Percentiles rank a stretch among this genome's conserved stretches.
Conservation (phyloP, 768 basidiomycete genomes). For the Trametes sanguinea region DNA sequence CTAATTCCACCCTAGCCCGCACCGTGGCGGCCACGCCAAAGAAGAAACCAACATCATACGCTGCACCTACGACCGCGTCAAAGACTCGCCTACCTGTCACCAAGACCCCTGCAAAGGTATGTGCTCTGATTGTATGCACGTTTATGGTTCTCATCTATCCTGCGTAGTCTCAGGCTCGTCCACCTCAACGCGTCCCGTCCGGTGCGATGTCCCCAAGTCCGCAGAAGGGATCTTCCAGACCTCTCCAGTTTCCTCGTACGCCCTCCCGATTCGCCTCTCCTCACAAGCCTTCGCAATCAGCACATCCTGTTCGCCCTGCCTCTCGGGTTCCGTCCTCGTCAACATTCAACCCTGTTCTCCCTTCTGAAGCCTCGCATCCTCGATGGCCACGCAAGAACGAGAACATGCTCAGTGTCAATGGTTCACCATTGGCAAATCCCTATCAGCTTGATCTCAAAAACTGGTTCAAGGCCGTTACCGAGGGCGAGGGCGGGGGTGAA, state of each 20-base stretch:
- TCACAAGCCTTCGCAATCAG: conserved; percentile 32
- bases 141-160: no score
- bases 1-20: conserved; percentile 40
- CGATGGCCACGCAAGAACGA: conserved; percentile 76
- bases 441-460: conserved; percentile 68
- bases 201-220: conserved; percentile 37
- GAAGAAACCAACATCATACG: conserved; percentile 50
- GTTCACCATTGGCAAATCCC: conserved; percentile 80
- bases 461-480: conserved; percentile 44
- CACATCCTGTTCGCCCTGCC: conserved; percentile 33
- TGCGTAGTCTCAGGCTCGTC: conserved; percentile 29
- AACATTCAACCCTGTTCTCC: conserved; percentile 73
- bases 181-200: conserved; percentile 31
- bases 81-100: conserved; percentile 38
- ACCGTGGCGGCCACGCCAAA: conserved; percentile 51
- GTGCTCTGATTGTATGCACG: not conserved
- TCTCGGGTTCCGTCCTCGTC: conserved; percentile 54
- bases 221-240: conserved; percentile 33
- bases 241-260: conserved; percentile 32
- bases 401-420: conserved; percentile 78
- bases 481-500: conserved; percentile 32
- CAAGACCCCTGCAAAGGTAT: conserved; percentile 36
- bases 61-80: conserved; percentile 56
- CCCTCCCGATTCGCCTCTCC: conserved; percentile 53
- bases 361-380: conserved; percentile 38